Percentiles rank a stretch among this genome's conserved stretches.
These are phyloP conservation scores for Botrytis fabae DNA, from an alignment of 2,329 filamentous ascomycete species.

Conservation along the genomic window DNA sequence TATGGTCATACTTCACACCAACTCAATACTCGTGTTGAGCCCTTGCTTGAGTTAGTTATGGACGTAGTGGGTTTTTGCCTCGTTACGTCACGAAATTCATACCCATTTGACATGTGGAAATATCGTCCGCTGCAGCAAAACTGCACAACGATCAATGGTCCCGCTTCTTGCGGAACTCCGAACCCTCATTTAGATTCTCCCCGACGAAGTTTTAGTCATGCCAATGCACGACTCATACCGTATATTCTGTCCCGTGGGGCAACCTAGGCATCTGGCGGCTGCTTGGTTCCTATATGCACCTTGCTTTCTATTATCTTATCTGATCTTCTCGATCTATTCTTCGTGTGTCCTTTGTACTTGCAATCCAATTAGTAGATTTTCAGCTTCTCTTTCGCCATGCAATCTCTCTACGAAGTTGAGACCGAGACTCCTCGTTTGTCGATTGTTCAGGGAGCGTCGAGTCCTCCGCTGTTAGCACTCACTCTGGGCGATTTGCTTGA, in stretches of 20 bases:
- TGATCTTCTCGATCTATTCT: constrained; percentile 19
- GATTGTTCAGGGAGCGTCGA: constrained; percentile 17
- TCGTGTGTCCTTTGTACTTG: not conserved
- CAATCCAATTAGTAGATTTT: not conserved
- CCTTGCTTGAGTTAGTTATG: not conserved
- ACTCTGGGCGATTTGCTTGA: constrained; percentile 21
- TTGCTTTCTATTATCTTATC: constrained; percentile 21
- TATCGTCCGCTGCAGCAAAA: not conserved
- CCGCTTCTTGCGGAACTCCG: not conserved
- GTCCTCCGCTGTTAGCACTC: constrained; percentile 13
- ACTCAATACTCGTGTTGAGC: not conserved
- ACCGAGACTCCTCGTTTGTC: constrained; percentile 11
- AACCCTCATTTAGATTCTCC: not conserved
- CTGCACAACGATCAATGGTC: not conserved
- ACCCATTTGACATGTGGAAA: not conserved
- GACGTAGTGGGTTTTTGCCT: not conserved
- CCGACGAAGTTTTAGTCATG: constrained; percentile 6
- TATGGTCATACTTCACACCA: not conserved
- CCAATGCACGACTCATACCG: not conserved
- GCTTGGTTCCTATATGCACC: constrained; percentile 5
- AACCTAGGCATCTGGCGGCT: not conserved
- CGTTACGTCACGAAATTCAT: not conserved
- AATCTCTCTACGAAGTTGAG: constrained; percentile 17
- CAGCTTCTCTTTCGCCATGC: constrained; percentile 5
- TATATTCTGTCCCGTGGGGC: not conserved